phyloP scores from a whole-genome alignment of 1,284 basidiomycete species.

The Neotropicomus parvogracilis region DNA sequence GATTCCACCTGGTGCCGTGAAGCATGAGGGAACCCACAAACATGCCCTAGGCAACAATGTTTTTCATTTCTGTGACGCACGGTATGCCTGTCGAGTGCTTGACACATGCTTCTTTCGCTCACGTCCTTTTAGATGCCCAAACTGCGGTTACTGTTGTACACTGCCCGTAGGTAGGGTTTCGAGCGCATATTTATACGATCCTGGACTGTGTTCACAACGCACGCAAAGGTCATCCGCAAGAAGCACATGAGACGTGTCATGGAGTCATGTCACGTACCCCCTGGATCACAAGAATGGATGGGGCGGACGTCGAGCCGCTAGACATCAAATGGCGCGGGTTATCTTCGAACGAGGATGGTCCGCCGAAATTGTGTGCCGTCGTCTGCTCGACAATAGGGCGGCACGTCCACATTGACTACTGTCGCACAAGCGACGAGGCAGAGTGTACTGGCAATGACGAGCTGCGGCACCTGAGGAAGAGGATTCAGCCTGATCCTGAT shows the following conservation, averaged over 20 bases:
- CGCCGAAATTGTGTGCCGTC: constrained; percentile 62
- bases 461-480: constrained; percentile 43
- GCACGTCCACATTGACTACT: no score
- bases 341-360: constrained; percentile 54
- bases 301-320: constrained; percentile 40
- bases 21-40: constrained; percentile 46
- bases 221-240: constrained; percentile 51
- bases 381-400: constrained; percentile 50
- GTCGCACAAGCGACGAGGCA: constrained; percentile 17
- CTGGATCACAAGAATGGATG: constrained; percentile 50
- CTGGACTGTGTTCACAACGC: background rate
- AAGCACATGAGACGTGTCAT: constrained; percentile 59
- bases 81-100: constrained; percentile 27
- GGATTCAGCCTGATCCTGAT: constrained; percentile 44
- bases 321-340: constrained; percentile 57
- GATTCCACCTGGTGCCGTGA: constrained; percentile 41
- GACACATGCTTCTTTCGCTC: background rate
- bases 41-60: constrained; percentile 43
- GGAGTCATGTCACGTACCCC: constrained; percentile 58
- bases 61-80: constrained; percentile 50
- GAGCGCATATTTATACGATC: background rate
- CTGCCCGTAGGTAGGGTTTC: constrained; percentile 48
- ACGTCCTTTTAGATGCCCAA: constrained; percentile 41
- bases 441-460: constrained; percentile 42
- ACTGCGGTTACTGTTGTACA: constrained; percentile 58